These are phyloP conservation scores for Pichia insulana DNA, from an alignment of 805 yeast species.

Conservation along the genomic window DNA sequence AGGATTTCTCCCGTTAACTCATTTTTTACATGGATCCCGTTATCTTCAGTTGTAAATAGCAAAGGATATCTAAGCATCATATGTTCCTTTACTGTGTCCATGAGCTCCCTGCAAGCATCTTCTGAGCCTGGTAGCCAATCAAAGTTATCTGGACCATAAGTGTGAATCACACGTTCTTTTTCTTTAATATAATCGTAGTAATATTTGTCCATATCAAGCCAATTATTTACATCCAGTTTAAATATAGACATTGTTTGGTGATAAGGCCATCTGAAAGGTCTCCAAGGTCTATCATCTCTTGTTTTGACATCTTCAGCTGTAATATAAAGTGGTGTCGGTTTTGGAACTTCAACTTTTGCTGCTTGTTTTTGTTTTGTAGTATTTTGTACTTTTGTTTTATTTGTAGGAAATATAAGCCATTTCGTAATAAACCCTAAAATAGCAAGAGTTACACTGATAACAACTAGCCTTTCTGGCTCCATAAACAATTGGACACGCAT, in stretches of 20 bases:
- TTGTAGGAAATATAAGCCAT: too few relatives aligned
- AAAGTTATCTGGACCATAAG: constrained; percentile 52
- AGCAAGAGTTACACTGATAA: constrained; percentile 14
- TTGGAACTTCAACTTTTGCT: constrained; percentile 25
- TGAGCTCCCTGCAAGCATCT: constrained; percentile 52
- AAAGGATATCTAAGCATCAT: constrained; percentile 56
- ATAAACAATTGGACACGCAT: too few relatives aligned
- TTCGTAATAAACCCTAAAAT: background rate
- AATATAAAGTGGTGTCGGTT: constrained; percentile 50
- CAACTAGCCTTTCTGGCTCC: constrained; percentile 9
- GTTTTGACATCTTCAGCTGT: constrained; percentile 59
- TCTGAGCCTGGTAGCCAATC: constrained; percentile 60
- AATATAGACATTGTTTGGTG: constrained; percentile 73
- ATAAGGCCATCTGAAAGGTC: constrained; percentile 75
- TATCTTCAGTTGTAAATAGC: constrained; percentile 41
- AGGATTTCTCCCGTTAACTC: constrained; percentile 54
- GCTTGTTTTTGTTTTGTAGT: constrained; percentile 14
- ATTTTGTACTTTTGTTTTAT: background rate
- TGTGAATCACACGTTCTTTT: constrained; percentile 47
- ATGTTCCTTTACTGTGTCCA: constrained; percentile 54
- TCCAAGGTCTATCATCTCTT: constrained; percentile 72
- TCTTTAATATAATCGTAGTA: constrained; percentile 59
- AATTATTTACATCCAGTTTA: constrained; percentile 63
- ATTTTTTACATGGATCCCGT: constrained; percentile 48
- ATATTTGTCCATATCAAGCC: constrained; percentile 76